These are phyloP conservation scores for Effrenium voratum DNA, from an alignment of 73 alveolate species.

Conservation along the genomic window DNA sequence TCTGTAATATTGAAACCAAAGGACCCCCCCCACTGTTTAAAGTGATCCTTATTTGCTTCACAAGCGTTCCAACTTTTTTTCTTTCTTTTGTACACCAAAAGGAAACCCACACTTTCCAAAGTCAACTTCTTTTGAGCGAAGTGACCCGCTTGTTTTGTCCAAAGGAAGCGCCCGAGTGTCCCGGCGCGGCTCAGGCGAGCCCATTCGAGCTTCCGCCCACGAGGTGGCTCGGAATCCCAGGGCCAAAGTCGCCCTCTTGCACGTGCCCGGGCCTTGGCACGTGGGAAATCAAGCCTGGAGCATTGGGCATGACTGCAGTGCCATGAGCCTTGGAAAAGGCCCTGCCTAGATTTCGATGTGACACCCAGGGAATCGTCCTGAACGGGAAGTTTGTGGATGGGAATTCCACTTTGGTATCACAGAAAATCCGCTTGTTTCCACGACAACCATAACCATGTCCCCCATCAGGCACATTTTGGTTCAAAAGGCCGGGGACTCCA, in stretches of 20 bases:
- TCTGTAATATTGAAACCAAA: too few species aligned
- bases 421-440: not conserved
- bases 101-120: too few species aligned
- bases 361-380: too few species aligned
- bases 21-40: too few species aligned
- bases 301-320: not conserved
- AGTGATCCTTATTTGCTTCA: too few species aligned
- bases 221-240: slow-evolving; percentile 65
- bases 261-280: slow-evolving; percentile 13
- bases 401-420: not conserved
- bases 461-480: not conserved
- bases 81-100: too few species aligned
- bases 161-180: too few species aligned
- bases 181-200: slow-evolving; percentile 46
- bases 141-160: too few species aligned
- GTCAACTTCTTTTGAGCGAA: too few species aligned
- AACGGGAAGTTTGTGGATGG: not conserved
- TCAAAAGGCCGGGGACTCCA: not conserved
- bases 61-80: too few species aligned
- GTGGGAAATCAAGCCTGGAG: not conserved
- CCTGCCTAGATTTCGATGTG: not conserved
- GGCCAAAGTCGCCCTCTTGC: slow-evolving; percentile 77
- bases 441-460: not conserved
- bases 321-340: not conserved
- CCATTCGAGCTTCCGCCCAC: slow-evolving; percentile 66